Conservation (phyloP, 306 rosid species). For the Mimosa bimucronata region DNA sequence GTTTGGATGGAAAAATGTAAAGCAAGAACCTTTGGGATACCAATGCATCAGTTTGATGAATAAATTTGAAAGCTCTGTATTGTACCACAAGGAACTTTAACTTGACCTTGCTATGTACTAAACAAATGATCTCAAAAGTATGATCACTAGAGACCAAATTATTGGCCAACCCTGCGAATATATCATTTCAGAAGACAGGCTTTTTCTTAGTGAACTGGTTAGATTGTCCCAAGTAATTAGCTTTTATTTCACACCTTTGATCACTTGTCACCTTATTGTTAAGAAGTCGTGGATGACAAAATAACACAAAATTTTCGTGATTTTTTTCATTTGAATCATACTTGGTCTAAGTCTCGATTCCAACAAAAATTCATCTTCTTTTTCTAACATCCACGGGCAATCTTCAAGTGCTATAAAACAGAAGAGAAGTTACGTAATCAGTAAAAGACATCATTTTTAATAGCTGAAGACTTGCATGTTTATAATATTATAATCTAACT, state of each 20-base stretch:
- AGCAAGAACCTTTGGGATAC: not conserved
- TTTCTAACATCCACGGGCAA: not conserved
- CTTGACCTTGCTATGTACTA: not conserved
- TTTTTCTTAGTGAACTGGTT: not conserved
- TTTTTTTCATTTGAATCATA: not conserved
- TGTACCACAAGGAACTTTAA: not conserved
- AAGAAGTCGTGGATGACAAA: not conserved
- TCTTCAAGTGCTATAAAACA: not conserved
- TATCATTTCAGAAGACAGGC: not conserved
- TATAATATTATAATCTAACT: no score
- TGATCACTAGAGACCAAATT: not conserved
- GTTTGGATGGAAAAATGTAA: conserved; percentile 11
- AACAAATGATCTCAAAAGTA: not conserved
- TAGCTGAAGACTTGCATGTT: not conserved
- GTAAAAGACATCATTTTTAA: not conserved
- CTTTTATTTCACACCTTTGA: not conserved
- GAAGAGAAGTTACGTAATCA: not conserved
- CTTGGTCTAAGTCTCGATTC: not conserved
- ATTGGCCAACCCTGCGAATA: not conserved
- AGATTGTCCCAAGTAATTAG: not conserved
- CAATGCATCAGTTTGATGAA: not conserved
- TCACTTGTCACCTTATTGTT: not conserved
- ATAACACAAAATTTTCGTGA: not conserved
- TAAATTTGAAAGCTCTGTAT: not conserved
- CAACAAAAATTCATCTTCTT: no score